Percentiles rank a stretch among this genome's conserved stretches.
Conservation (phyloP, 257 asterid genomes). For the Buddleja alternifolia region DNA sequence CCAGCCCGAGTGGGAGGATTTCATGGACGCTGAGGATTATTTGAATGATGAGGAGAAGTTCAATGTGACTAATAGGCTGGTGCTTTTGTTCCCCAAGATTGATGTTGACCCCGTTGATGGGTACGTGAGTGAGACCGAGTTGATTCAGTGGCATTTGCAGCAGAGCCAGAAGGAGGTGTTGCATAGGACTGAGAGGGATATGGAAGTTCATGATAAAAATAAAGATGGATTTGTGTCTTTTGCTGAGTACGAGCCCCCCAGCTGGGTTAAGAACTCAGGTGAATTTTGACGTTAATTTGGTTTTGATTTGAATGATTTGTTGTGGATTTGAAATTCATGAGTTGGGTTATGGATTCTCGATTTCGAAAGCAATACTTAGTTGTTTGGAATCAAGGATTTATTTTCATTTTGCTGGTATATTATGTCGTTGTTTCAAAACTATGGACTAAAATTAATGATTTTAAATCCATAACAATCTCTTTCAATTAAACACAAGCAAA, state of each 20-base stretch:
- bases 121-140: constrained; percentile 64
- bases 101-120: constrained; percentile 84
- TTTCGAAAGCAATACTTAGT: not conserved
- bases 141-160: constrained; percentile 77
- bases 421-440: not conserved
- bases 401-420: constrained; percentile 17
- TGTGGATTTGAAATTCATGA: not conserved
- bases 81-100: constrained; percentile 78
- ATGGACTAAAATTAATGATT: constrained; percentile 10
- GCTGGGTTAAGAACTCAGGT: constrained; percentile 74
- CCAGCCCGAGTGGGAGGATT: constrained; percentile 97
- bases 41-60: constrained; percentile 85
- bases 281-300: not conserved
- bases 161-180: constrained; percentile 76
- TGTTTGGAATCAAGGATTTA: constrained; percentile 3
- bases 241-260: constrained; percentile 91
- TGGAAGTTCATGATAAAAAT: constrained; percentile 84
- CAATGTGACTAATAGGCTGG: constrained; percentile 78
- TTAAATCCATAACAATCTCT: not conserved
- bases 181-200: constrained; percentile 88
- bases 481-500: not conserved
- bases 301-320: not conserved
- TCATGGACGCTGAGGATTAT: constrained; percentile 88
- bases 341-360: not conserved
- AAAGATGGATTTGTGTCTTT: constrained; percentile 84